Evolutionary conservation across 306 rosid genomes (phyloP), one percentile per base, ranked within the genome.

Genomic region (Medicago arabica): DNA sequence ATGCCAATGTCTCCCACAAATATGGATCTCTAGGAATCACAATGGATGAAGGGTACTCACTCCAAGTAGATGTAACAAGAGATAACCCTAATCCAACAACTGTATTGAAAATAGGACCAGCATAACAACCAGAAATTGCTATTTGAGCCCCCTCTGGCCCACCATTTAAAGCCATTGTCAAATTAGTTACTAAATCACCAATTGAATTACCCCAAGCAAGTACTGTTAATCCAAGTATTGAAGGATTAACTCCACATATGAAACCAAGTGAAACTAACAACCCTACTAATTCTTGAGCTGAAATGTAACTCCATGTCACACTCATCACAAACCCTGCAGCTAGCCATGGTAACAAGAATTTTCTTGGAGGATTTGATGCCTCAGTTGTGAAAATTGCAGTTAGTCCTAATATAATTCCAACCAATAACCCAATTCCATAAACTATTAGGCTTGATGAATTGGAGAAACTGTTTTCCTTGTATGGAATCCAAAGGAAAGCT

Each of bases 201-300:
- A 94, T 79, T 17, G 98, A 94, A 81, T 94, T 94, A 0, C 98
- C 98, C 98, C 98, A 94, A 0, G 98, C 98, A 12, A 94, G 95
- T 21, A 91, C 84, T 15, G 98, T 91, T 3, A 91, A 83, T 49
- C 97, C 98, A 16, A 94, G 75, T 5, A 90, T 82, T 44, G 98
- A 90, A 53, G 98, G 98, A 76, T 82, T 90, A 6, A 94, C 82
- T 38, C 96, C 97, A 72, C 85, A 72, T 69, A 91, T 88, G 58
- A 71, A 77, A 21, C 97, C 96, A 49, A 89, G 58, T 69, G 90
- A 87, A 39, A 80, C 76, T 79, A 87, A 67, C 69, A 87, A 65
- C 1, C 82, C 90, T 21, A 87, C 86, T 60, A 87, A 61, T 68
- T 87, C 90, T 54, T 82, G 85, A 51, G 88, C 90, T 51, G 72